Percentiles rank a stretch among this genome's conserved stretches.
Evolutionary conservation across 2,329 filamentous ascomycete species (phyloP).

Genomic region (Arthrobotrys megalospora): DNA sequence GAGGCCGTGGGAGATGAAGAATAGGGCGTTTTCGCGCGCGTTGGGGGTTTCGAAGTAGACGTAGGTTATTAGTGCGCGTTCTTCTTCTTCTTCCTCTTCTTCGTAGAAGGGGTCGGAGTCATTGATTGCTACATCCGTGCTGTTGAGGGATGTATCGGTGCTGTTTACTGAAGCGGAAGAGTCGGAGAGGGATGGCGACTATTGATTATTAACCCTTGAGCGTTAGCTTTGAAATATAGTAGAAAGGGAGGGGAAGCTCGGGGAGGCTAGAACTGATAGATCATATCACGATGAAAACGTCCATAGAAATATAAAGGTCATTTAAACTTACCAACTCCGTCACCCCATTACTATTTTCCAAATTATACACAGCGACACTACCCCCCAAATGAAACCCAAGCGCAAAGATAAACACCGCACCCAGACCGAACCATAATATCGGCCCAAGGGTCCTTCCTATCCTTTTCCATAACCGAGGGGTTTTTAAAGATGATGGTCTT

Average conservation of each 20-base stretch:
- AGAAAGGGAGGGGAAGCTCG: too few relatives aligned
- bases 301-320: too few relatives aligned
- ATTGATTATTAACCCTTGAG: background rate
- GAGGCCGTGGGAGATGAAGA: conserved; percentile 67
- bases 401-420: background rate
- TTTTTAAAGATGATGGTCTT: background rate
- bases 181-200: background rate
- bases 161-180: background rate
- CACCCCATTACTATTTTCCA: background rate
- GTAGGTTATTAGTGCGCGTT: conserved; percentile 65
- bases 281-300: too few relatives aligned
- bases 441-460: background rate
- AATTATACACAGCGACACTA: conserved; percentile 7
- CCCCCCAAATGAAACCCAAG: conserved; percentile 1
- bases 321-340: too few relatives aligned
- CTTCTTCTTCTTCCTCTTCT: conserved; percentile 1
- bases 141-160: background rate
- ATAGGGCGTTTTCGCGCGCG: conserved; percentile 66
- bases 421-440: background rate
- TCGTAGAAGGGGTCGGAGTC: background rate
- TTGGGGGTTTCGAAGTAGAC: conserved; percentile 66
- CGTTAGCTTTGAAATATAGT: background rate
- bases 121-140: background rate
- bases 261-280: too few relatives aligned
- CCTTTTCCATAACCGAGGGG: background rate